Conservation (phyloP, 108 stramenopile species). For the Fragilariopsis cylindrus region DNA sequence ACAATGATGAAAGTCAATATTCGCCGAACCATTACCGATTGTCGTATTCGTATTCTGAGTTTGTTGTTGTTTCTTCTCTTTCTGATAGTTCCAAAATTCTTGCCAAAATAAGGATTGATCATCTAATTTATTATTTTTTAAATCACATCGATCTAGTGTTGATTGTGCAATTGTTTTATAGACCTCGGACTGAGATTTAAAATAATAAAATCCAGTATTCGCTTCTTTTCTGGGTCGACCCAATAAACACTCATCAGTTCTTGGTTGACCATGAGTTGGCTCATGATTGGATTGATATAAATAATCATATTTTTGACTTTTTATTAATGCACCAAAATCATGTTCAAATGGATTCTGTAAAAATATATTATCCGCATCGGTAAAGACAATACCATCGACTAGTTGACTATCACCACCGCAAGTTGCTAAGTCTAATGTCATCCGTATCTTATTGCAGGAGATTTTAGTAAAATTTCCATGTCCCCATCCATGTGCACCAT, state of each 20-base stretch:
- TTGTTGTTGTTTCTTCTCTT: neutral
- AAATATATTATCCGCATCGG: slow-evolving; percentile 17
- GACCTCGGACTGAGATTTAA: neutral
- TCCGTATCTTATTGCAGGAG: slow-evolving; percentile 15
- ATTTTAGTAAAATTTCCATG: slow-evolving; percentile 1
- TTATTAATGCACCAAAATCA: slow-evolving; percentile 16
- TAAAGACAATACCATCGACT: neutral
- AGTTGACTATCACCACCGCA: neutral
- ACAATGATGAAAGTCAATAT: slow-evolving; percentile 10
- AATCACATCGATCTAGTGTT: slow-evolving; percentile 5
- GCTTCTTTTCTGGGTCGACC: neutral
- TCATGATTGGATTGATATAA: slow-evolving; percentile 13
- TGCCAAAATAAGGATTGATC: slow-evolving; percentile 16
- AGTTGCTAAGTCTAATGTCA: neutral
- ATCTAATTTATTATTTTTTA: slow-evolving; percentile 9
- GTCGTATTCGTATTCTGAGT: neutral
- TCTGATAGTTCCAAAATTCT: neutral
- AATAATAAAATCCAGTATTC: slow-evolving; percentile 26
- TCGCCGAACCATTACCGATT: no score
- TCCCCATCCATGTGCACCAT: neutral
- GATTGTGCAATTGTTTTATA: neutral
- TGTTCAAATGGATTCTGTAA: slow-evolving; percentile 24
- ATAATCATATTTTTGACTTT: slow-evolving; percentile 17
- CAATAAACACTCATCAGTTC: neutral
- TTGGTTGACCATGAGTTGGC: neutral